Evolutionary conservation across 257 asterid species (phyloP), one percentile per base, ranked within the genome.

Genomic region (Forsythia viridissima): DNA sequence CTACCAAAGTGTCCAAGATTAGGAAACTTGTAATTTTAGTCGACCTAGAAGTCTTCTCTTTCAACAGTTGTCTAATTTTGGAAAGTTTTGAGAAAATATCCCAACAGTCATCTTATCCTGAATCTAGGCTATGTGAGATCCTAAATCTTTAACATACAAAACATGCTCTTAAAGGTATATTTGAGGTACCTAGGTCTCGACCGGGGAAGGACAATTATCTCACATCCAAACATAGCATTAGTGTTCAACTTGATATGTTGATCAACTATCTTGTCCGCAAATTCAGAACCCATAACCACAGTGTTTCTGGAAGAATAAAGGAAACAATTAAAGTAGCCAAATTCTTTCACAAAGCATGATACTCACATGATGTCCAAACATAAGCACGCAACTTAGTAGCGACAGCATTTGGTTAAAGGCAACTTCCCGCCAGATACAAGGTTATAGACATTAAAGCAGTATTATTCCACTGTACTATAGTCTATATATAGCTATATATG

Each of bases 381-480:
- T 48, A 79, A 40, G 57, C 74, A 63, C 70, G 10, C 70, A 78
- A 42, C 21, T 72, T 70, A 34, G 66, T 24, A 55, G 12, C 4
- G 72, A 18, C 71, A 72, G 36, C 77, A 69, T 57, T n/a, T 69
- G 75, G 34, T 51, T 13, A 66, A 61, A 46, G 57, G 30, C 74
- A 52, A 72, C 73, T 75, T 71, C 65, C 71, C 40, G 41, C 80
- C 4, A 30, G 38, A 74, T 59, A 15, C 66, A 71, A 8, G 68
- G 3, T 79, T 76, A 76, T 44, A 0, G 71, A 59, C 69, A 20
- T 57, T 6, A 72, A 73, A 57, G 74, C 75, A 77, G 57, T 65
- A 4, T 81, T 81, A 76, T 70, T 75, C 74, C 70, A 48, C 37
- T 21, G 21, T 70, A 81, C 52, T 73, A 8, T 30, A 30, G 34